A percentile compares a stretch with the other conserved stretches of the same genome.
phyloP scores from a whole-genome alignment of 306 rosid genomes.

The Vigna nakashimae region DNA sequence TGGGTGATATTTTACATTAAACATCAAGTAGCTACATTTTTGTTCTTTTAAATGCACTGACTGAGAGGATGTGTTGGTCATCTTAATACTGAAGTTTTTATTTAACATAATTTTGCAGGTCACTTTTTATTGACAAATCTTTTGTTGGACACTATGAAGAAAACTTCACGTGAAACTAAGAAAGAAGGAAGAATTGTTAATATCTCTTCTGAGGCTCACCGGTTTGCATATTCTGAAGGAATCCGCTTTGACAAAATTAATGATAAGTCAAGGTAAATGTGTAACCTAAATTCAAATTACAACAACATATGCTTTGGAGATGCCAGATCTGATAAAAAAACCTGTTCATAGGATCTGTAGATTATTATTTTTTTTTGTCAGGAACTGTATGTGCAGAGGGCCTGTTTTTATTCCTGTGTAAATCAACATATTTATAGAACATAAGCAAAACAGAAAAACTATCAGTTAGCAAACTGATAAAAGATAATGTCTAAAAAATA shows the following conservation, averaged over 20 bases:
- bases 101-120: slow-evolving; percentile 57
- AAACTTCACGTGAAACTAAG: slow-evolving; percentile 63
- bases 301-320: slow-evolving; percentile 1
- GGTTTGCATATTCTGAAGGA: slow-evolving; percentile 69
- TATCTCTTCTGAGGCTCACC: slow-evolving; percentile 84
- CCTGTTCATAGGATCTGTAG: not conserved
- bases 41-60: slow-evolving; percentile 25
- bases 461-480: too few relatives aligned
- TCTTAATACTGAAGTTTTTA: slow-evolving; percentile 27
- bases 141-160: slow-evolving; percentile 84
- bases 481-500: too few relatives aligned
- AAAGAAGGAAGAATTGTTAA: slow-evolving; percentile 88
- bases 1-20: not conserved
- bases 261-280: slow-evolving; percentile 67
- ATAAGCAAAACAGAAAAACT: too few relatives aligned
- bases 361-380: too few relatives aligned
- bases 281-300: slow-evolving; percentile 9
- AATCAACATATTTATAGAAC: too few relatives aligned
- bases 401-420: too few relatives aligned
- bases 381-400: too few relatives aligned
- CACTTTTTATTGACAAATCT: slow-evolving; percentile 91
- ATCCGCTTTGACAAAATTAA: slow-evolving; percentile 75
- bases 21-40: not conserved
- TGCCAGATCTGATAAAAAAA: slow-evolving; percentile 10
- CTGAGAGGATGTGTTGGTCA: slow-evolving; percentile 10